These are phyloP conservation scores for Elasticomyces elasticus DNA, from an alignment of 495 filamentous ascomycete genomes.

Conservation along the genomic window DNA sequence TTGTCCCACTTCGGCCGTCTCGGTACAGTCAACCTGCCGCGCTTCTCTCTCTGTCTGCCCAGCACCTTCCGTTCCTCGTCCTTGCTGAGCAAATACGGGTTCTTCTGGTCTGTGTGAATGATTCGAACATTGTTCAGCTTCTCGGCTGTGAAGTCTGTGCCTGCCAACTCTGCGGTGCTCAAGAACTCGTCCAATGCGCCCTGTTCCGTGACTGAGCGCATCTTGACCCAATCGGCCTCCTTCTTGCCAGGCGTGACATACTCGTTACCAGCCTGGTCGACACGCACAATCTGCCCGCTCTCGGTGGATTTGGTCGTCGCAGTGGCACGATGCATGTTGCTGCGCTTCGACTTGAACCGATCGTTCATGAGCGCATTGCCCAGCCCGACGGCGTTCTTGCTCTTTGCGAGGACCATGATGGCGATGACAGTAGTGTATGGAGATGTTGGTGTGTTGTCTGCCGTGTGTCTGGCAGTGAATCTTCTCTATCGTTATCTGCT, in stretches of 20 bases:
- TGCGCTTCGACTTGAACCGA: slow-evolving; percentile 77
- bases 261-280: slow-evolving; percentile 16
- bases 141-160: slow-evolving; percentile 97
- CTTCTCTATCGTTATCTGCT: too few species aligned
- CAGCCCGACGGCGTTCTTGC: slow-evolving; percentile 86
- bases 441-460: neutral
- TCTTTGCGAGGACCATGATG: slow-evolving; percentile 88
- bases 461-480: neutral
- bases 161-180: slow-evolving; percentile 83
- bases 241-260: slow-evolving; percentile 45
- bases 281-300: slow-evolving; percentile 26
- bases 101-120: slow-evolving; percentile 88
- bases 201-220: slow-evolving; percentile 97
- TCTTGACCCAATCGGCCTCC: slow-evolving; percentile 83
- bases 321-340: slow-evolving; percentile 40
- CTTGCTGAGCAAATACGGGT: slow-evolving; percentile 83
- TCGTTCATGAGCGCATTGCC: slow-evolving; percentile 90
- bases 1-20: slow-evolving; percentile 82
- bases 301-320: slow-evolving; percentile 10
- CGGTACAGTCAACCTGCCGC: slow-evolving; percentile 71
- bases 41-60: slow-evolving; percentile 73
- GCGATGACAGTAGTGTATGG: neutral
- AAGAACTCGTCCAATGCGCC: slow-evolving; percentile 83
- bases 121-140: slow-evolving; percentile 98
- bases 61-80: slow-evolving; percentile 71